Conservation (phyloP, 1,139 yeast species). For the Entelexis paramagnoliae region DNA sequence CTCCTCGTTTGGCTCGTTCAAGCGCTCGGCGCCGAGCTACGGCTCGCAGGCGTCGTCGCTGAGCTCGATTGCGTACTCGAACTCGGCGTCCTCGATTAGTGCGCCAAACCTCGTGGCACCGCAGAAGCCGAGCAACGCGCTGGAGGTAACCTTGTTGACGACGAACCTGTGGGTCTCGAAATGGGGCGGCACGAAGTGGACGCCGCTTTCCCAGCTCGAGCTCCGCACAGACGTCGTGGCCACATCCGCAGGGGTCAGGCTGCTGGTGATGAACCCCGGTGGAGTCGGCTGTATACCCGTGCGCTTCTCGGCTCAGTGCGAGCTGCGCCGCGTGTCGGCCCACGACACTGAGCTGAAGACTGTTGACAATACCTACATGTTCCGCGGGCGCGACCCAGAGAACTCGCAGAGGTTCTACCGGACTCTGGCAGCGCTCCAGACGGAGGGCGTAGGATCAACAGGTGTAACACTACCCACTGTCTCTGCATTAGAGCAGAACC, state of each 20-base stretch:
- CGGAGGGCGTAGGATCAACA: constrained; percentile 11
- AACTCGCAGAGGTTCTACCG: constrained; percentile 20
- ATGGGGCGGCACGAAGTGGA: constrained; percentile 24
- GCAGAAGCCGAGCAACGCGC: background rate
- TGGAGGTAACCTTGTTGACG: constrained; percentile 14
- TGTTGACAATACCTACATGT: constrained; percentile 23
- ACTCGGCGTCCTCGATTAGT: constrained; percentile 16
- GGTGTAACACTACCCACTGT: background rate
- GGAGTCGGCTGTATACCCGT: constrained; percentile 6
- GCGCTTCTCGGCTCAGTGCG: constrained; percentile 17
- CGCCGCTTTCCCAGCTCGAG: constrained; percentile 25
- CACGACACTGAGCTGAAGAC: constrained; percentile 24
- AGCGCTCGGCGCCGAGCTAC: constrained; percentile 9
- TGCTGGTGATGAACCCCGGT: constrained; percentile 10
- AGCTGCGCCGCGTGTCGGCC: constrained; percentile 22
- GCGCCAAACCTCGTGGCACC: constrained; percentile 10
- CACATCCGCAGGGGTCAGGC: constrained; percentile 9
- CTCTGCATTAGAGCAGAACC: background rate
- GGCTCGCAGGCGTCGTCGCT: constrained; percentile 6
- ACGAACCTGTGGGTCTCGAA: constrained; percentile 24
- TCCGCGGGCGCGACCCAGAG: constrained; percentile 23
- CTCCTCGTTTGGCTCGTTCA: constrained; percentile 19
- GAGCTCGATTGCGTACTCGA: constrained; percentile 7
- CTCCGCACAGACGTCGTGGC: constrained; percentile 21
- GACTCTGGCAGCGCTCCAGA: constrained; percentile 17